Base-by-base conservation (phyloP, 1,139 yeast genomes). In the Saccharomyces pastorianus region DNA sequence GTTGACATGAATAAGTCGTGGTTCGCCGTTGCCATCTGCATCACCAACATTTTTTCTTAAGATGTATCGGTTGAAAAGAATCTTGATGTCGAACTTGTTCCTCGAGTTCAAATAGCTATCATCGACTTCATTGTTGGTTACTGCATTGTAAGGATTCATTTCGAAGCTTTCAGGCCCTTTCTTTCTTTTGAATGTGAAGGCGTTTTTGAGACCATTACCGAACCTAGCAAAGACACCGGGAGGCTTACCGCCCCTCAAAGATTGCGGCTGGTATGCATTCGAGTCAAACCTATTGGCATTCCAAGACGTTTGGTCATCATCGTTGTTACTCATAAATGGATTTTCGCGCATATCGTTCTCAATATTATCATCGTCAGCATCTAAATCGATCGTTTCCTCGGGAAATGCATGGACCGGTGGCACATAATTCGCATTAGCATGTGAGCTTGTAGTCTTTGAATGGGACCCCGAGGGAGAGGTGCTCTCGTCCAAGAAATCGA, bases 1-100 rank as follows among this genome's bases (percentile, higher is more conserved):
- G 74, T 89, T 86, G 49, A 93, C 69, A 61, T 80, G 76, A 32
- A 93, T 84, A 29, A 81, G 76, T 61, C 98, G 78, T 28, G 96
- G 96, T 28, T 61, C 64, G 1, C 79, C 79, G 28, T 67, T 63
- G 4, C 71, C 62, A 1, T 66, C 62, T 8, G 72, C 71, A 38
- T 64, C 67, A 1, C 65, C 61, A 41, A 61, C 64, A 41, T 65
- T 71, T 56, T 71, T 73, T 44, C 81, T 74, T 55, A 74, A 67
- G 50, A 73, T 72, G 46, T 81, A 57, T 51, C 71, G 74, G 53
- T 72, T 69, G 72, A 79, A 85, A 8, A 84, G 69, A 47, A 76
- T 71, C 13, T 85, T 76, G 32, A 85, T 80, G 61, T 84, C 85
- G 63, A 84, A 85, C 52, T 59, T 64, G 48, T 68, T 67, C 26